phyloP scores from a whole-genome alignment of 1,139 yeast species.

The Geotrichum restrictum region DNA sequence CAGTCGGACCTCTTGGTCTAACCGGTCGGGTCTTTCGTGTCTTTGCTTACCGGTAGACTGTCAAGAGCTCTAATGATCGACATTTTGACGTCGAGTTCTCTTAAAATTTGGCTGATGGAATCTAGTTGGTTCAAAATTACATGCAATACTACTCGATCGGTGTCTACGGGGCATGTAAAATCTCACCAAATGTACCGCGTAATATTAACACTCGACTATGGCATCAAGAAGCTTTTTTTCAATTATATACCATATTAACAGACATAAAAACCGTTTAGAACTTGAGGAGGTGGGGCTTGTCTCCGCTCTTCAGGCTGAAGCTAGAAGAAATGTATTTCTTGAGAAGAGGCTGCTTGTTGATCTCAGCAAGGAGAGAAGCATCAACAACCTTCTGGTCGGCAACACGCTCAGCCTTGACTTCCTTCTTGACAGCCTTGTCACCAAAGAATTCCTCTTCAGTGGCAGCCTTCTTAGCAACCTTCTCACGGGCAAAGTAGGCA shows the following conservation, averaged over 20 bases:
- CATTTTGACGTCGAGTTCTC: too few species aligned
- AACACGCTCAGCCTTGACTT: slow-evolving; percentile 88
- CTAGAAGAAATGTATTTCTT: slow-evolving; percentile 96
- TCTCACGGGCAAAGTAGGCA: slow-evolving; percentile 96
- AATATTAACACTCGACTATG: too few species aligned
- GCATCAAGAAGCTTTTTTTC: slow-evolving; percentile 5
- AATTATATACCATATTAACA: slow-evolving; percentile 15
- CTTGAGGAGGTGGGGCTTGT: slow-evolving; percentile 97
- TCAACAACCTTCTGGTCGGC: slow-evolving; percentile 98
- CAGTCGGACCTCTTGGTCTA: too few species aligned
- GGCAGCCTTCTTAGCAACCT: slow-evolving; percentile 70
- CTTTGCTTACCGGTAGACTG: too few species aligned
- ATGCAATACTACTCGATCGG: too few species aligned
- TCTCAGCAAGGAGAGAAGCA: slow-evolving; percentile 86
- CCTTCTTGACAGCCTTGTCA: slow-evolving; percentile 80
- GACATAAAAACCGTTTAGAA: slow-evolving; percentile 51
- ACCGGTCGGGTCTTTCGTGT: too few species aligned
- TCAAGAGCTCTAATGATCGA: too few species aligned
- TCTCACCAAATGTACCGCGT: too few species aligned
- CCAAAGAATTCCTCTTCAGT: slow-evolving; percentile 95
- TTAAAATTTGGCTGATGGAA: too few species aligned
- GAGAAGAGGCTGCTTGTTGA: slow-evolving; percentile 96
- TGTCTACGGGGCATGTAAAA: too few species aligned
- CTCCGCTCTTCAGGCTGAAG: slow-evolving; percentile 98
- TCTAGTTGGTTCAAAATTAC: too few species aligned